Percentiles rank a stretch among this genome's conserved stretches.
phyloP scores from a whole-genome alignment of 192 early-diverging fungal genomes.

The Mortierella hygrophila region DNA sequence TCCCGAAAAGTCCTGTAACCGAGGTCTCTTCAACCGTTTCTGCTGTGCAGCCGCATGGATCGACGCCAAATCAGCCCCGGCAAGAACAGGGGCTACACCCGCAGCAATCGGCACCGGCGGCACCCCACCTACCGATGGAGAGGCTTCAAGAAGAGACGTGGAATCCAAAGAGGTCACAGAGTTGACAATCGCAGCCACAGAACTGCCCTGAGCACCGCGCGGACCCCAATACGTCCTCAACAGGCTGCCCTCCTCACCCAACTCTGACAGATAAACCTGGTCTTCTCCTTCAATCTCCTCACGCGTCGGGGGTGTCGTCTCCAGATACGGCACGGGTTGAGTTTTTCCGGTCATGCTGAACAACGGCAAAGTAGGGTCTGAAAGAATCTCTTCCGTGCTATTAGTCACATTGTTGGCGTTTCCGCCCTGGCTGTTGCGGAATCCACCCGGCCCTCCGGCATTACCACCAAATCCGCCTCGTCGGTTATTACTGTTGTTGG shows the following conservation, averaged over 20 bases:
- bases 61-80: background rate
- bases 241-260: conserved; percentile 49
- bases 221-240: conserved; percentile 50
- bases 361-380: conserved; percentile 13
- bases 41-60: background rate
- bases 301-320: conserved; percentile 37
- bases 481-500: conserved; percentile 10
- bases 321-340: conserved; percentile 43
- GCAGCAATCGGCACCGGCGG: background rate
- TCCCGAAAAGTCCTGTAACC: conserved; percentile 48
- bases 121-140: background rate
- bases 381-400: background rate
- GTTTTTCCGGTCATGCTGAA: conserved; percentile 45
- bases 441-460: background rate
- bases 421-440: background rate
- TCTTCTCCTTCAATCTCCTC: conserved; percentile 38
- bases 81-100: background rate
- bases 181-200: conserved; percentile 33
- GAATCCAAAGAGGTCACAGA: conserved; percentile 37
- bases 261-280: conserved; percentile 35
- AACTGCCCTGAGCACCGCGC: conserved; percentile 40
- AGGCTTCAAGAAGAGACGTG: background rate
- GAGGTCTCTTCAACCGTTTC: conserved; percentile 18
- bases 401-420: background rate
- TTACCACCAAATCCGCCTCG: conserved; percentile 22